Percentiles rank a stretch among this genome's conserved stretches.
These are phyloP conservation scores for Filobasidium uniguttulatum DNA, from an alignment of 1,284 basidiomycete species.

Conservation along the genomic window DNA sequence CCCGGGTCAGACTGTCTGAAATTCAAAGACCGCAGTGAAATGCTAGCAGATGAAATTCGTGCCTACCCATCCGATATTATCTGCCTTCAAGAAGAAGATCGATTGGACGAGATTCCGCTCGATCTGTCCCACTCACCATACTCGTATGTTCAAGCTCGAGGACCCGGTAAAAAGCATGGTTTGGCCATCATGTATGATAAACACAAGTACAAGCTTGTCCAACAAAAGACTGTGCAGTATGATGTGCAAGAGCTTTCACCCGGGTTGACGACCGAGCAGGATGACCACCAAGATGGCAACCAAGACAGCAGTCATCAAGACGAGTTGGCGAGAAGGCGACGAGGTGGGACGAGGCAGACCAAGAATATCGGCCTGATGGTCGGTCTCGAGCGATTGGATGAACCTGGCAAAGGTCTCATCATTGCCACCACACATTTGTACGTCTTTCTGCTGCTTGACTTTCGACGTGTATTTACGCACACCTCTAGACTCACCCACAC, in stretches of 20 bases:
- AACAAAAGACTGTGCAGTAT: constrained; percentile 46
- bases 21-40: constrained; percentile 53
- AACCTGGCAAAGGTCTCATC: constrained; percentile 40
- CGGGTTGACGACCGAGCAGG: constrained; percentile 39
- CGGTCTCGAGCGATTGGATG: constrained; percentile 44
- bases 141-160: constrained; percentile 47
- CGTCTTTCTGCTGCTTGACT: constrained; percentile 11
- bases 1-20: constrained; percentile 64
- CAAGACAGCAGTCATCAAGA: constrained; percentile 22
- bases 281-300: constrained; percentile 24
- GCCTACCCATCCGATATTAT: constrained; percentile 55
- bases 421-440: constrained; percentile 52
- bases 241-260: constrained; percentile 36
- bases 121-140: constrained; percentile 39
- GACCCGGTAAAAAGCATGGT: constrained; percentile 63
- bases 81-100: constrained; percentile 56
- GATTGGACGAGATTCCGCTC: constrained; percentile 52
- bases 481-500: background rate
- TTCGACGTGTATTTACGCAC: background rate
- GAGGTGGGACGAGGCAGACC: constrained; percentile 56
- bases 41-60: constrained; percentile 59
- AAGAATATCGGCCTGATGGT: constrained; percentile 69
- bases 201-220: constrained; percentile 40
- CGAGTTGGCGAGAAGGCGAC: constrained; percentile 25
- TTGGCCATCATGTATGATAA: constrained; percentile 61